Base-by-base conservation (phyloP, 2,329 filamentous ascomycete genomes). In the Talaromyces sp. region DNA sequence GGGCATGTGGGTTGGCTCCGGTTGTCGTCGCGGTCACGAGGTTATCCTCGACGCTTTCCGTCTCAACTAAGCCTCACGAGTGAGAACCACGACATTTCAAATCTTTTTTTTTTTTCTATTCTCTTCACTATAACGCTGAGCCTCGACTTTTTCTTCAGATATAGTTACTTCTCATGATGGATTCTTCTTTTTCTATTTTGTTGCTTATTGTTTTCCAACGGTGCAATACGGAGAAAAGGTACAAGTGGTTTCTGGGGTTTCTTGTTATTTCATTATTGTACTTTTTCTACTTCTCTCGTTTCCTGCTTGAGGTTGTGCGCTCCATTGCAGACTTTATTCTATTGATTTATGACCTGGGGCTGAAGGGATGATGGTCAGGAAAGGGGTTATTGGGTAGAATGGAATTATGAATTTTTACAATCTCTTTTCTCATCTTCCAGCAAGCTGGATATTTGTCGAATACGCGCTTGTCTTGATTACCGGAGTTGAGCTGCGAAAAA, bases 1-100 rank as follows among this genome's bases (percentile, higher is more conserved):
- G 10, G 73, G 81, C 33, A 81, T 83, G 78, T 83, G 81, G 81
- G 75, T 83, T 62, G 81, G 79, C 60, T 83, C 80, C 68, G 81
- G 81, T 24, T 82, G 81, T 69, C 76, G 81, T 64, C 74, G 81
- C 61, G 76, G 76, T 45, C 75, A 77, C 63, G 81, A 83, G 76
- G 75, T 76, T 16, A 76, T 76, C 62, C 73, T 77, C 60, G 75
- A 77, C 67, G 72, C 75, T 10, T 77, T 77, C 74, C 75, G 75
- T 59, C 70, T 77, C 60, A 75, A 75, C 63, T 77, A 72, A 70
- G 3, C 3, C 19, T 57, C 14, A 13, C 3, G 31, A n/a, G 19
- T 24, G 19, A 31, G 19, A 8, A 19, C 10, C 10, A 59, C 56
- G 37, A 45, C 37, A 59, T 33, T n/a, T 11, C 13, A 11, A 41